phyloP scores from a whole-genome alignment of 352 stramenopile genomes.

The Pythium sp. region DNA sequence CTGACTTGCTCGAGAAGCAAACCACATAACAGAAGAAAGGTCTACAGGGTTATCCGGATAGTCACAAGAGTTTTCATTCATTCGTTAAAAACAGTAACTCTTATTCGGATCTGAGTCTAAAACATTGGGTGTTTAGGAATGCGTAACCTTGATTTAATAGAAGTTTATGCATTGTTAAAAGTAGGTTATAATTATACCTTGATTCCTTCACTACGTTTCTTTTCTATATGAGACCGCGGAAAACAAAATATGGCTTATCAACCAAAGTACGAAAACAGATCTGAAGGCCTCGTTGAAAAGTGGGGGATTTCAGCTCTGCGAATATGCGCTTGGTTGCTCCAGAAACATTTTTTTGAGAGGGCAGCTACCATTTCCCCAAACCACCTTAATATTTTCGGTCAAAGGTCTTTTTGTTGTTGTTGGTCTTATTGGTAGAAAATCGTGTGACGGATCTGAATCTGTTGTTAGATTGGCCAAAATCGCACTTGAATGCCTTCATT shows the following conservation, averaged over 20 bases:
- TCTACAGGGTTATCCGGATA: no score
- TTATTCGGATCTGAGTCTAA: no score
- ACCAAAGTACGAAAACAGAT: not conserved
- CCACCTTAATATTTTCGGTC: not conserved
- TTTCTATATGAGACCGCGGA: not conserved
- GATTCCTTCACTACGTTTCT: no score
- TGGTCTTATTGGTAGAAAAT: not conserved
- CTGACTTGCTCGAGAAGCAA: no score
- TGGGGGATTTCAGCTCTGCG: not conserved
- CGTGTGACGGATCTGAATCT: not conserved
- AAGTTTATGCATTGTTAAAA: no score
- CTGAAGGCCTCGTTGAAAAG: not conserved
- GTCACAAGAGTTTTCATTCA: no score
- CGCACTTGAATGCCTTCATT: not conserved
- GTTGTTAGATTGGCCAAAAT: not conserved
- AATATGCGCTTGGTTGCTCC: not conserved
- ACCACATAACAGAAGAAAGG: no score
- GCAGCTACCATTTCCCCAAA: not conserved
- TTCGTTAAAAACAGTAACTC: no score
- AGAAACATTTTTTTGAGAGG: not conserved
- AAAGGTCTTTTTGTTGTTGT: conserved; percentile 2
- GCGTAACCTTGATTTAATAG: no score
- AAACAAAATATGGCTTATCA: not conserved
- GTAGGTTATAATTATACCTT: no score
- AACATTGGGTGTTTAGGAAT: no score